phyloP scores from a whole-genome alignment of 768 basidiomycete genomes.

The Polyporus arcularius region DNA sequence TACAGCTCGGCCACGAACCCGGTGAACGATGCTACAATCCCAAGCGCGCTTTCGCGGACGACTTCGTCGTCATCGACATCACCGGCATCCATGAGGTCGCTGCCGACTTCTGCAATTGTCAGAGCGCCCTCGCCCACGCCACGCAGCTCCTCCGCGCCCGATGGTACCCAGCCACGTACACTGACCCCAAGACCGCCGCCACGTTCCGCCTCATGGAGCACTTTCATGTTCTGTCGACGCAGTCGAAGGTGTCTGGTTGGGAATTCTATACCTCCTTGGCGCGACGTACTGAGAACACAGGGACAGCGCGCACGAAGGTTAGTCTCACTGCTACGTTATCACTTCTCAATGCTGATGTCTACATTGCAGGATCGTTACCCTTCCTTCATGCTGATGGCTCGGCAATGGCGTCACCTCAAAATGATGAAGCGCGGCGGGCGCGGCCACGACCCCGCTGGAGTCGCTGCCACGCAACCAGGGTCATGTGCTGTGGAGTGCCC shows the following conservation, averaged over 20 bases:
- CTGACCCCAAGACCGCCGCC: constrained; percentile 30
- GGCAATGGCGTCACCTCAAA: constrained; percentile 23
- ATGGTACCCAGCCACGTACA: constrained; percentile 33
- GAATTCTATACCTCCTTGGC: constrained; percentile 34
- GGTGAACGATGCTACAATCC: constrained; percentile 18
- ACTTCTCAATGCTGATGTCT: no score
- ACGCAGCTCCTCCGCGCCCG: constrained; percentile 33
- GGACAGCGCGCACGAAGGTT: constrained; percentile 1
- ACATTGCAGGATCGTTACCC: constrained; percentile 23
- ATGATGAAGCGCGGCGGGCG: constrained; percentile 23
- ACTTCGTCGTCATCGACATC: constrained; percentile 25
- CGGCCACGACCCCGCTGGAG: constrained; percentile 22
- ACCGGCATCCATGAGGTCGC: constrained; percentile 29
- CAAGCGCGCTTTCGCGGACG: background rate
- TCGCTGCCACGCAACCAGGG: constrained; percentile 15
- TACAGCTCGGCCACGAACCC: constrained; percentile 29
- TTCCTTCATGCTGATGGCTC: constrained; percentile 15
- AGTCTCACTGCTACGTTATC: no score
- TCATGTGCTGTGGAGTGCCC: constrained; percentile 24
- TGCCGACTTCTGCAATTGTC: constrained; percentile 29
- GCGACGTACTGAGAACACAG: constrained; percentile 33
- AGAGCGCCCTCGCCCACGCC: background rate
- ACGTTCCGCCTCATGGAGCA: constrained; percentile 32
- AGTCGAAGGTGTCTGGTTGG: constrained; percentile 34
- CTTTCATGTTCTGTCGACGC: constrained; percentile 35